Conservation (phyloP, 345 rosid species). For the Cardamine chenopodiifolia region DNA sequence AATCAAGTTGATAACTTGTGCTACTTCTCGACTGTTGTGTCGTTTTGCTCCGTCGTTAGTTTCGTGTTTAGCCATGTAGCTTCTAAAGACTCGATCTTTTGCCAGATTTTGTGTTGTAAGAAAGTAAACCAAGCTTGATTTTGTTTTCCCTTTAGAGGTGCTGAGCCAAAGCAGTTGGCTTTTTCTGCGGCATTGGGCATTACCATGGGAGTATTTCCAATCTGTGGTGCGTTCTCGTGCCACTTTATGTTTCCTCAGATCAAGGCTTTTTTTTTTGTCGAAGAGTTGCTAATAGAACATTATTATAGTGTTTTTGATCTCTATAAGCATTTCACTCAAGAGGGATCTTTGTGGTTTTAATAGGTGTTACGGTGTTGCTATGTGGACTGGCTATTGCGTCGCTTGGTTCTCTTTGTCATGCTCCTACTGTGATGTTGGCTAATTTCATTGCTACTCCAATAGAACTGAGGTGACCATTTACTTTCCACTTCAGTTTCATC, state of each 20-base stretch:
- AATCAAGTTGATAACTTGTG: conserved; percentile 4
- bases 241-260: not conserved
- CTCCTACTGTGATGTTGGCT: conserved; percentile 83
- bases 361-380: conserved; percentile 84
- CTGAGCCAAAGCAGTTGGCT: conserved; percentile 89
- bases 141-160: conserved; percentile 52
- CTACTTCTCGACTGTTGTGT: not conserved
- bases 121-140: conserved; percentile 4
- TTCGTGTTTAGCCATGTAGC: not conserved
- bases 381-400: conserved; percentile 83
- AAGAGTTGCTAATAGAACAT: conserved; percentile 2
- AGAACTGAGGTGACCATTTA: conserved; percentile 67
- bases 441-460: conserved; percentile 88
- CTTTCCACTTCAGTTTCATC: not conserved
- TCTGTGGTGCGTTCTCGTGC: conserved; percentile 64
- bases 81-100: not conserved
- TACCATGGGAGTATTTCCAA: conserved; percentile 86
- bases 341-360: conserved; percentile 15
- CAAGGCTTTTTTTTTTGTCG: not conserved
- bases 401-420: conserved; percentile 74
- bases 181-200: conserved; percentile 89
- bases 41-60: no score
- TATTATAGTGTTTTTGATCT: not conserved
- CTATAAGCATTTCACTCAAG: not conserved
- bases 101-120: not conserved